These are phyloP conservation scores for Solanum chilense DNA, from an alignment of 257 asterid species.

Conservation along the genomic window DNA sequence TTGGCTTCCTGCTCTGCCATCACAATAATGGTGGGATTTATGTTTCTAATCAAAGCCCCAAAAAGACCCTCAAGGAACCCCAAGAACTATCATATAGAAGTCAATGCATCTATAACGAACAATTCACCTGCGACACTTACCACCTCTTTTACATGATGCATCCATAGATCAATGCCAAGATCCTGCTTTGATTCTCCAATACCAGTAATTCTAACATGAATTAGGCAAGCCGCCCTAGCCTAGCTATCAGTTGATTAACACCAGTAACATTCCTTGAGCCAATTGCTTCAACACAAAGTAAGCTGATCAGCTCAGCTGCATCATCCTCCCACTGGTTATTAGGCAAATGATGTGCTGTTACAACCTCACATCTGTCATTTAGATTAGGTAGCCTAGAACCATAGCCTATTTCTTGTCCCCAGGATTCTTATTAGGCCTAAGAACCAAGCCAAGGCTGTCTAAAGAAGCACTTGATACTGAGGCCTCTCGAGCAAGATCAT, in stretches of 20 bases:
- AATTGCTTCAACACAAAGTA: conserved; percentile 73
- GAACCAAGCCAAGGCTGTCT: conserved; percentile 38
- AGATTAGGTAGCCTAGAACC: conserved; percentile 45
- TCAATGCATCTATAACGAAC: conserved; percentile 68
- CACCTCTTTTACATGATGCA: conserved; percentile 91
- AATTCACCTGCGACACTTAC: conserved; percentile 70
- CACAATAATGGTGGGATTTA: conserved; percentile 48
- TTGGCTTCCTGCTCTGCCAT: conserved; percentile 85
- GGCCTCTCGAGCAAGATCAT: conserved; percentile 34
- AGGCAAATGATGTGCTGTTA: conserved; percentile 19
- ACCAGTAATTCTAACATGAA: conserved; percentile 81
- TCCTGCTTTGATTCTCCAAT: conserved; percentile 90
- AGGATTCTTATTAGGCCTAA: conserved; percentile 21
- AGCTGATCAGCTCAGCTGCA: conserved; percentile 56
- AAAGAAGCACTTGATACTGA: conserved; percentile 65
- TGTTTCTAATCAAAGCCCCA: conserved; percentile 70
- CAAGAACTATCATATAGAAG: conserved; percentile 58
- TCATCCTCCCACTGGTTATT: conserved; percentile 36
- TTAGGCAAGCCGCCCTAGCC: conserved; percentile 85
- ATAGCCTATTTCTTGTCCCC: conserved; percentile 35
- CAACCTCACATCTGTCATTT: conserved; percentile 12
- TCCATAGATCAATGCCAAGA: conserved; percentile 47
- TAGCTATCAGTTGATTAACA: conserved; percentile 44
- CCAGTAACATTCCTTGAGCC: conserved; percentile 43
- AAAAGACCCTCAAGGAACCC: conserved; percentile 38